phyloP scores from a whole-genome alignment of 2,329 filamentous ascomycete genomes.

The Fusarium duplospermum region DNA sequence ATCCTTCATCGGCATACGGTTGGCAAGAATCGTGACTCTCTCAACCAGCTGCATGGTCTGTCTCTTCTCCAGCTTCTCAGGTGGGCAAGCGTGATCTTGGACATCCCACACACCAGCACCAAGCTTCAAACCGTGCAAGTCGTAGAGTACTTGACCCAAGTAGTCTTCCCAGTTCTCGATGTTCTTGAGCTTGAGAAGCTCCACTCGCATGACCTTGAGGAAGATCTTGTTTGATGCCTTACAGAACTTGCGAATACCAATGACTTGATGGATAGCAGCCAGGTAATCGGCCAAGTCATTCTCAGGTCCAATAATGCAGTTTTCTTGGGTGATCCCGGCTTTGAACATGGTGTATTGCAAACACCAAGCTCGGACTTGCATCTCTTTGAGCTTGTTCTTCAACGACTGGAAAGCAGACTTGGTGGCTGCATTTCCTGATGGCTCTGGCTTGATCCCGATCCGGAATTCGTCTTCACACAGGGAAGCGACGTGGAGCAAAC shows the following conservation, averaged over 20 bases:
- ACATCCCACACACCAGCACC: slow-evolving; percentile 74
- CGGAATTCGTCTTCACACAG: slow-evolving; percentile 89
- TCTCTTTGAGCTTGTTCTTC: slow-evolving; percentile 81
- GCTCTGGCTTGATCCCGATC: slow-evolving; percentile 75
- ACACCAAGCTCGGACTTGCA: slow-evolving; percentile 90
- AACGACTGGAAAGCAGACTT: slow-evolving; percentile 64
- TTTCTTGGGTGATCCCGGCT: slow-evolving; percentile 77
- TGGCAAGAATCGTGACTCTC: slow-evolving; percentile 83
- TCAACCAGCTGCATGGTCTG: slow-evolving; percentile 86
- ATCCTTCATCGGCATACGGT: slow-evolving; percentile 89
- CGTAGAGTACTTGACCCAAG: slow-evolving; percentile 84
- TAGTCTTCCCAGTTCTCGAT: slow-evolving; percentile 88
- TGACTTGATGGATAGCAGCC: slow-evolving; percentile 82
- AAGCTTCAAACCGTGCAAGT: slow-evolving; percentile 84
- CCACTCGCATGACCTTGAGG: slow-evolving; percentile 87
- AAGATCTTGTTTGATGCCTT: slow-evolving; percentile 88
- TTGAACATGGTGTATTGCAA: slow-evolving; percentile 85
- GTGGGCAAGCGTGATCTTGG: slow-evolving; percentile 82
- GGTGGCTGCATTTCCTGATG: slow-evolving; percentile 66
- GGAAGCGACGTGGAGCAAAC: slow-evolving; percentile 81
- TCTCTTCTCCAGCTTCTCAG: slow-evolving; percentile 81
- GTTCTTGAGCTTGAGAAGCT: slow-evolving; percentile 80
- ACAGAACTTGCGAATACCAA: slow-evolving; percentile 88
- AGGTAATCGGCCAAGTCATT: slow-evolving; percentile 84
- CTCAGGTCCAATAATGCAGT: slow-evolving; percentile 72